Evolutionary conservation across 1,284 basidiomycete species (phyloP).

Genomic region (Rhodotorula sp.): DNA sequence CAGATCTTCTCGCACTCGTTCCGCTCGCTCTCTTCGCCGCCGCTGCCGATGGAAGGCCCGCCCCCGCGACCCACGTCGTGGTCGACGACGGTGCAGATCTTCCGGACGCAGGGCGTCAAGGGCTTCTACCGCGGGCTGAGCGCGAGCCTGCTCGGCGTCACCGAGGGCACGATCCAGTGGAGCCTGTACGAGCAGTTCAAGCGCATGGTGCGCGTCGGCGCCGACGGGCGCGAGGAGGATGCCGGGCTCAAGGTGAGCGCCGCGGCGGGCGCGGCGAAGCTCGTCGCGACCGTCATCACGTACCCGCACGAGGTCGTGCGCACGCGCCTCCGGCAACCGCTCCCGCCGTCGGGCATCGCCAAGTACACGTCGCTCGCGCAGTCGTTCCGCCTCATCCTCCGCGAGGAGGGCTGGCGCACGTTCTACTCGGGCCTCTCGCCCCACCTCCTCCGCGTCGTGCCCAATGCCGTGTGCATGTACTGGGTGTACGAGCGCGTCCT

Average conservation of each 20-base stretch:
- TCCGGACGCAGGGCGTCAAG: conserved; percentile 66
- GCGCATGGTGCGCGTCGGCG: conserved; percentile 34
- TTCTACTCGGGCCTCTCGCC: conserved; percentile 92
- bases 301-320: conserved; percentile 97
- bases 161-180: conserved; percentile 98
- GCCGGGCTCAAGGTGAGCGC: conserved; percentile 55
- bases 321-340: conserved; percentile 79
- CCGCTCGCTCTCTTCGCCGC: conserved; percentile 34
- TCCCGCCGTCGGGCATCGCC: conserved; percentile 57
- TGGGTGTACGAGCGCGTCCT: conserved; percentile 54
- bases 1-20: conserved; percentile 39
- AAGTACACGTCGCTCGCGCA: conserved; percentile 87
- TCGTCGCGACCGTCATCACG: conserved; percentile 87
- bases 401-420: conserved; percentile 82
- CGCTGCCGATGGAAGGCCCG: conserved; percentile 8
- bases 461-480: conserved; percentile 97
- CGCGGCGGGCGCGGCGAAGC: conserved; percentile 91
- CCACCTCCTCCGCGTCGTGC: conserved; percentile 93
- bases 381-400: conserved; percentile 79
- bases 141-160: conserved; percentile 92
- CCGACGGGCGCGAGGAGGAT: conserved; percentile 65
- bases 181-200: conserved; percentile 75
- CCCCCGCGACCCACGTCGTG: conserved; percentile 29
- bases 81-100: conserved; percentile 37
- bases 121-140: conserved; percentile 95